Base-by-base conservation (phyloP, 164 flowering plant genomes). In the Vitis rupestris region DNA sequence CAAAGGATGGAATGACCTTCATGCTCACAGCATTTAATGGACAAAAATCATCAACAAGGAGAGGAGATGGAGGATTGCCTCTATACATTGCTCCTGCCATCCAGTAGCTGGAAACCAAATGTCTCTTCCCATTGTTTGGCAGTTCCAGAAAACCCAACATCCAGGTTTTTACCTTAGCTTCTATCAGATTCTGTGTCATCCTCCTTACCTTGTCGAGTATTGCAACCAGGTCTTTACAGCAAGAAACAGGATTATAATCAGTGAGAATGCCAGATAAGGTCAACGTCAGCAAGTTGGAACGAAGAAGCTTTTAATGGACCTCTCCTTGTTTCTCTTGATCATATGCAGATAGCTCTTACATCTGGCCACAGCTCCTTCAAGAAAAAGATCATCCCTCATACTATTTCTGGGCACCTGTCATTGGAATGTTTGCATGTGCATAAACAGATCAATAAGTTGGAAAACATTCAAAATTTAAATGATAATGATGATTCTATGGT, bases 261-360 rank as follows among this genome's bases (percentile, higher is more conserved):
- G 27, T 23, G 27, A 23, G 27, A 23, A 23, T 23, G 27, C 27
- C 2, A 1, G 27, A 23, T 23, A 23, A 23, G 2, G 27, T 23
- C 27, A 23, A 23, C 1, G 27, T 23, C 27, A 23, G 27, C 27
- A 23, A 23, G 27, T 23, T 8, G 96, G 92, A 61, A 90, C 92
- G 69, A 84, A 82, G 61, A 85, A 85, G 67, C 79, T 77, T 47
- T 67, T 77, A 10, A 79, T 61, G 44, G 77, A 69, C 66, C 69
- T 85, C 67, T 87, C 87, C 61, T 9, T 77, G 79, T 88, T 88
- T 75, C 83, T 86, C 82, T 79, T 85, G 50, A 85, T 87, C 57
- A 87, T 72, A 72, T 90, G 82, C 63, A 90, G 80, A 80, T 87
- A 90, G 9, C 87, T 90, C 75, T 84, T 90, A 69, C 88, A 90